Conservation (phyloP, 1,139 yeast species). For the Diutina sp. region DNA sequence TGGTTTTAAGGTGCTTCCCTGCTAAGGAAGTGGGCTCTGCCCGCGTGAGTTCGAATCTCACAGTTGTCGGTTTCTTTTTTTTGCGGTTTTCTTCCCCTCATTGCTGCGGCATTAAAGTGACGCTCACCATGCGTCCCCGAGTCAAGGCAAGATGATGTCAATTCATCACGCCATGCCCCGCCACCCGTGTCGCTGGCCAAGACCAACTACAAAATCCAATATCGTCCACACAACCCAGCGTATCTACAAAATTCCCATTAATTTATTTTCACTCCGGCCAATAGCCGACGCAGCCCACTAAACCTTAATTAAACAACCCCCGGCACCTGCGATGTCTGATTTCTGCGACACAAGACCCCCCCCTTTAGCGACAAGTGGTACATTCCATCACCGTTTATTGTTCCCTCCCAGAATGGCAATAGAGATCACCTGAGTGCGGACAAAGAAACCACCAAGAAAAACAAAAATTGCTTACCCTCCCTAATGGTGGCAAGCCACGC, state of each 20-base stretch:
- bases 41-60: conserved; percentile 2
- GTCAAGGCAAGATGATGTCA: not conserved
- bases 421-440: not conserved
- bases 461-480: too few species aligned
- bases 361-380: not conserved
- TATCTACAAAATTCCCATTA: not conserved
- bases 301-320: not conserved
- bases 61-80: not conserved
- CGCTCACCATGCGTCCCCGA: too few species aligned
- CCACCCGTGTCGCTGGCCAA: too few species aligned
- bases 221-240: not conserved
- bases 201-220: not conserved
- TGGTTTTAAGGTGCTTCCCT: conserved; percentile 2
- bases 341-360: not conserved
- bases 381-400: not conserved
- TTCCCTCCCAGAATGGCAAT: not conserved
- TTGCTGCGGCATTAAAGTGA: too few species aligned
- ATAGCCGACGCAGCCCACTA: not conserved
- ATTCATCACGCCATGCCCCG: not conserved
- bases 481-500: too few species aligned
- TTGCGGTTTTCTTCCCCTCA: not conserved
- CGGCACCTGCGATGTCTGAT: too few species aligned
- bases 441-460: too few species aligned
- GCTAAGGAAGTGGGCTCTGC: conserved; percentile 2
- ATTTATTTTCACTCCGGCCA: not conserved